Conservation (phyloP, 176 grass and related monocot species). For the Oryza punctata region DNA sequence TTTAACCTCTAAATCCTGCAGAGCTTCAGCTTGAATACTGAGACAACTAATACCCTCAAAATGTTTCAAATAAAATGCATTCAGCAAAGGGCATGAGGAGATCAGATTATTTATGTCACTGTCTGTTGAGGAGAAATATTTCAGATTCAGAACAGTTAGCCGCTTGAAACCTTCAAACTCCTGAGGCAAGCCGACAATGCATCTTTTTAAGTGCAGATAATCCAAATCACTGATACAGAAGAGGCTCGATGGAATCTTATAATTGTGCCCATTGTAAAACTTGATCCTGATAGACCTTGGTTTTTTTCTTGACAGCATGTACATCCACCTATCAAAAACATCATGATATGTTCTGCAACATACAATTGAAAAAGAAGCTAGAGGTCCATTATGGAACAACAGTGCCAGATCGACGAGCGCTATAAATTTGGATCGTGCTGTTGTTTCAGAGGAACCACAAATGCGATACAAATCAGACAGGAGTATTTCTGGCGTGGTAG, state of each 20-base stretch:
- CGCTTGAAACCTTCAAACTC: slow-evolving; percentile 14
- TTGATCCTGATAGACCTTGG: not conserved
- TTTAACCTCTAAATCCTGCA: too few relatives aligned
- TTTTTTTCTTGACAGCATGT: slow-evolving; percentile 9
- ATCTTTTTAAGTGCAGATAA: not conserved
- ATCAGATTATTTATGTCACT: too few relatives aligned
- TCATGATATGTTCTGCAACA: not conserved
- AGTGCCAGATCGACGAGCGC: not conserved
- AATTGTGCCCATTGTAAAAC: not conserved
- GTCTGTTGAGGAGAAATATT: slow-evolving; percentile 6
- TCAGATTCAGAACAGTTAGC: slow-evolving; percentile 6
- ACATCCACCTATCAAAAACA: slow-evolving; percentile 16
- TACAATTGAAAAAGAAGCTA: not conserved
- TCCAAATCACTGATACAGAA: slow-evolving; percentile 1
- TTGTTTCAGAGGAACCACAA: too few relatives aligned
- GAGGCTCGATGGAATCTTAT: slow-evolving; percentile 21
- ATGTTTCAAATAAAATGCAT: too few relatives aligned
- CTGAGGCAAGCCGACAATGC: slow-evolving; percentile 15
- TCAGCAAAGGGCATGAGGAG: too few relatives aligned
- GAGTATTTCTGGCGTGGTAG: not conserved
- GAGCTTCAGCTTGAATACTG: too few relatives aligned
- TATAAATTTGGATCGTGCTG: not conserved
- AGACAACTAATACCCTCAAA: too few relatives aligned
- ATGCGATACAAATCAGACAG: not conserved
- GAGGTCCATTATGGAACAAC: not conserved